Conservation (phyloP, 306 rosid genomes). For the barrel medic (Medicago truncatula) region DNA sequence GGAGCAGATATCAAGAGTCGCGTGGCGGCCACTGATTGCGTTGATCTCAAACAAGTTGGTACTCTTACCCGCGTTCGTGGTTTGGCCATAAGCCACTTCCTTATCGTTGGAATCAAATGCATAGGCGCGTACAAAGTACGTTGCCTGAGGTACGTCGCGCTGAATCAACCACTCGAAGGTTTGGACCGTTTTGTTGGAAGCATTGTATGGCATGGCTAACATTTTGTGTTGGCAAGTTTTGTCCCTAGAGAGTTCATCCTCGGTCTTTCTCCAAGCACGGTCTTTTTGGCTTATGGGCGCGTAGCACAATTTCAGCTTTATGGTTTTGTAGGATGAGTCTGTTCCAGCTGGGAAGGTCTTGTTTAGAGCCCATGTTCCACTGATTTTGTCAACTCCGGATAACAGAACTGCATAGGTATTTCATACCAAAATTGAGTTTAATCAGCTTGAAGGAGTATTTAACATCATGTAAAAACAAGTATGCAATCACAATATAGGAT, state of each 20-base stretch:
- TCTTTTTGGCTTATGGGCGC: constrained; percentile 81
- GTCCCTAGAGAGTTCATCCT: constrained; percentile 66
- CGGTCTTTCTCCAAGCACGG: constrained; percentile 92
- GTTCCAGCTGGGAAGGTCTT: constrained; percentile 54
- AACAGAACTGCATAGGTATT: constrained; percentile 59
- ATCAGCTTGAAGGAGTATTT: neutral
- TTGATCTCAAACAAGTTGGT: constrained; percentile 64
- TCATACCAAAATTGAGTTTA: neutral
- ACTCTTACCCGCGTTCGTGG: constrained; percentile 47
- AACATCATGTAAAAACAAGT: too few relatives aligned
- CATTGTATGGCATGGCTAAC: constrained; percentile 56
- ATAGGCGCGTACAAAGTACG: constrained; percentile 87
- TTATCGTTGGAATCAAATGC: constrained; percentile 54
- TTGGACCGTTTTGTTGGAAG: constrained; percentile 56
- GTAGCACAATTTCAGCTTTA: constrained; percentile 75
- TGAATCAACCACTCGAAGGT: constrained; percentile 54
- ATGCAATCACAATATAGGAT: too few relatives aligned
- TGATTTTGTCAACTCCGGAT: constrained; percentile 73
- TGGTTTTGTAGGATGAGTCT: constrained; percentile 69
- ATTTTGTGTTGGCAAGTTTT: constrained; percentile 75
- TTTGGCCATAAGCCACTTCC: constrained; percentile 76
- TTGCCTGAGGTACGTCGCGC: constrained; percentile 67
- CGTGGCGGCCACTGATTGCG: constrained; percentile 80
- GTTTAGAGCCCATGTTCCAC: constrained; percentile 70
- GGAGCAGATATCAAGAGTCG: constrained; percentile 72